Evolutionary conservation across 1,284 basidiomycete species (phyloP).

Genomic region (Coriolopsis trogii): DNA sequence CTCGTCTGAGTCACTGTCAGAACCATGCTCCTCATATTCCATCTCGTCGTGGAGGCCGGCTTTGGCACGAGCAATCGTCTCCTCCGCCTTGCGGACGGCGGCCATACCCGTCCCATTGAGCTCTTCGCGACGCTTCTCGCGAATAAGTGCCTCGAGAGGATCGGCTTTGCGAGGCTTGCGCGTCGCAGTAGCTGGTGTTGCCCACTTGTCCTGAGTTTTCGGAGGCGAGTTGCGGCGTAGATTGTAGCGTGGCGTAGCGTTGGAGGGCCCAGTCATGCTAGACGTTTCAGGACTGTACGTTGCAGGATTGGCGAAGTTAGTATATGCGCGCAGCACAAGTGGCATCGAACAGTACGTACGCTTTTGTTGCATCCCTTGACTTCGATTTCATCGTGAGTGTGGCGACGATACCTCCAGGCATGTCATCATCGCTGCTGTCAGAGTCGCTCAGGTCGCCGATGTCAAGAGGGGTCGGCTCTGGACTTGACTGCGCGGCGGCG

Average conservation of each 20-base stretch:
- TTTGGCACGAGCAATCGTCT: slow-evolving; percentile 42
- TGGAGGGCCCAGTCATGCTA: neutral
- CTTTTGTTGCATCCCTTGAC: slow-evolving; percentile 14
- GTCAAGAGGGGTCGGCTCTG: slow-evolving; percentile 31
- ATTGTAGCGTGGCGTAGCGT: slow-evolving; percentile 23
- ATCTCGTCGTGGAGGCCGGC: slow-evolving; percentile 32
- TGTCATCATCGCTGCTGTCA: slow-evolving; percentile 51
- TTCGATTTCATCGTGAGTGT: slow-evolving; percentile 7
- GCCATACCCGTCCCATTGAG: slow-evolving; percentile 26
- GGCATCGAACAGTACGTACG: slow-evolving; percentile 4
- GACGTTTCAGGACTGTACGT: neutral
- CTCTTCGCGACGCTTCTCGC: slow-evolving; percentile 33
- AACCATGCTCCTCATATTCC: slow-evolving; percentile 39
- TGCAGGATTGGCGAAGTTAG: neutral
- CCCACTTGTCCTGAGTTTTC: neutral
- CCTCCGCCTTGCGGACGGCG: slow-evolving; percentile 32
- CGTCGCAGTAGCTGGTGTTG: slow-evolving; percentile 1
- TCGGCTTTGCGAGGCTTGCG: slow-evolving; percentile 39
- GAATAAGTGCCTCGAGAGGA: slow-evolving; percentile 49
- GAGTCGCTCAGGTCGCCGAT: slow-evolving; percentile 29
- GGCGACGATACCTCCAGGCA: slow-evolving; percentile 8
- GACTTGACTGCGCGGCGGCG: slow-evolving; percentile 44
- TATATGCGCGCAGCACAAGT: neutral
- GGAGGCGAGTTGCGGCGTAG: slow-evolving; percentile 25
- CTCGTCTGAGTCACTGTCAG: slow-evolving; percentile 14